phyloP scores from a whole-genome alignment of 1,284 basidiomycete species.

The Leccinum discolor region DNA sequence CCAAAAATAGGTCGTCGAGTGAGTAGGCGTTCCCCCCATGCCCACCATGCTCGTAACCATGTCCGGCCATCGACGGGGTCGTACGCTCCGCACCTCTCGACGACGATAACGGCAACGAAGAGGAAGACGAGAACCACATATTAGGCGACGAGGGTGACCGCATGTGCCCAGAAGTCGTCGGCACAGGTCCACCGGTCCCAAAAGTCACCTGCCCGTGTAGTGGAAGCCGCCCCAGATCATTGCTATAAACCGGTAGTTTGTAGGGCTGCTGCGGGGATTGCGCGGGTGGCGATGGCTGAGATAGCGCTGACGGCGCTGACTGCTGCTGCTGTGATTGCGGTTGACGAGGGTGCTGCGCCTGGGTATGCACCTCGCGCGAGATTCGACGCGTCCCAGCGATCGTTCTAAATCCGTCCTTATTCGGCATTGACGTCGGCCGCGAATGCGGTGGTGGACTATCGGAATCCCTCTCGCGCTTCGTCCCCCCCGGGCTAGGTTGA shows the following conservation, averaged over 20 bases:
- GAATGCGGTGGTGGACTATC: slow-evolving; percentile 35
- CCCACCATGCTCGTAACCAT: slow-evolving; percentile 6
- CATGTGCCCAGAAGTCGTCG: slow-evolving; percentile 4
- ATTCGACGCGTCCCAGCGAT: slow-evolving; percentile 37
- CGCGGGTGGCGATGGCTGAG: not conserved
- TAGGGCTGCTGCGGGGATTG: slow-evolving; percentile 7
- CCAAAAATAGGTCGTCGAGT: slow-evolving; percentile 29
- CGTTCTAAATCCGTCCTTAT: slow-evolving; percentile 21
- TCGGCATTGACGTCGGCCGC: slow-evolving; percentile 3
- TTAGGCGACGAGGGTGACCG: slow-evolving; percentile 11
- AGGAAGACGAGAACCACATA: slow-evolving; percentile 21
- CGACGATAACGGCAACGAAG: not conserved
- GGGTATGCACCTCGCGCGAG: slow-evolving; percentile 20
- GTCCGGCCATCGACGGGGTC: slow-evolving; percentile 2
- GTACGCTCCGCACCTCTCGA: not conserved
- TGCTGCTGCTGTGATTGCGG: slow-evolving; percentile 7
- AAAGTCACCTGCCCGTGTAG: slow-evolving; percentile 42
- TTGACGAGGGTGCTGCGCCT: slow-evolving; percentile 13
- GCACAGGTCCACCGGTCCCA: not conserved
- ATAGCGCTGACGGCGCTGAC: not conserved
- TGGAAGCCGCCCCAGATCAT: slow-evolving; percentile 58
- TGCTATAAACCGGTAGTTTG: slow-evolving; percentile 55
- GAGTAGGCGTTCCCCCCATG: slow-evolving; percentile 10
- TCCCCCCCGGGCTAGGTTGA: slow-evolving; percentile 44
- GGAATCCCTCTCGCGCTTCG: slow-evolving; percentile 64